Percentiles rank a stretch among this genome's conserved stretches.
Conservation (phyloP, 2,329 filamentous ascomycete genomes). For the Aschersonia sp. region DNA sequence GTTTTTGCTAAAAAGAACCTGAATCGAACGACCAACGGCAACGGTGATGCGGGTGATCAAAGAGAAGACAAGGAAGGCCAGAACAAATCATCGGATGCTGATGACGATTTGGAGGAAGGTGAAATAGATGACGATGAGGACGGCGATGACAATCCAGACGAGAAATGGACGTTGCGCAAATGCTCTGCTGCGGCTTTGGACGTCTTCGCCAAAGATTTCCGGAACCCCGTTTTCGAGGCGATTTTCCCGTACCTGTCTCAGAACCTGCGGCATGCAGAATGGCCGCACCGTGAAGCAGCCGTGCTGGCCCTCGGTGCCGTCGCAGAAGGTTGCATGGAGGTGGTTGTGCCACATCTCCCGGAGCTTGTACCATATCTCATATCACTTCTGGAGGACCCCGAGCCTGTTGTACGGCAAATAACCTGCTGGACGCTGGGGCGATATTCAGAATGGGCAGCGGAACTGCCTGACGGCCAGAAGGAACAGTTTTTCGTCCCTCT, state of each 20-base stretch:
- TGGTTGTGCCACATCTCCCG: slow-evolving; percentile 78
- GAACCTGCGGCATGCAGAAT: slow-evolving; percentile 77
- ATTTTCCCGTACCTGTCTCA: slow-evolving; percentile 86
- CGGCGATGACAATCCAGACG: slow-evolving; percentile 76
- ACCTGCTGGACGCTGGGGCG: slow-evolving; percentile 95
- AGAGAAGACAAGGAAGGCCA: slow-evolving; percentile 24
- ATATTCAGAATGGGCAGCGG: slow-evolving; percentile 84
- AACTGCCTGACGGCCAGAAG: slow-evolving; percentile 53
- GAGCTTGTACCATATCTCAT: slow-evolving; percentile 85
- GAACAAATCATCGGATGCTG: slow-evolving; percentile 40
- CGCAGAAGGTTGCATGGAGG: slow-evolving; percentile 83
- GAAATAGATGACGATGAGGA: slow-evolving; percentile 67
- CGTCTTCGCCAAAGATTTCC: slow-evolving; percentile 83
- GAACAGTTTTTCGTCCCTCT: slow-evolving; percentile 80
- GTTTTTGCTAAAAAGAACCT: slow-evolving; percentile 62
- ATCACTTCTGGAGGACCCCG: slow-evolving; percentile 65
- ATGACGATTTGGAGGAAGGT: slow-evolving; percentile 74
- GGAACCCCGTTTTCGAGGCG: slow-evolving; percentile 73
- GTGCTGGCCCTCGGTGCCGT: slow-evolving; percentile 90
- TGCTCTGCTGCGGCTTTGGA: slow-evolving; percentile 93
- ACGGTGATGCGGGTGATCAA: slow-evolving; percentile 17
- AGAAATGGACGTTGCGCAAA: slow-evolving; percentile 89
- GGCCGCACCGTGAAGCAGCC: slow-evolving; percentile 85
- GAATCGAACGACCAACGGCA: slow-evolving; percentile 45
- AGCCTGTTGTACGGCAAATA: slow-evolving; percentile 88